Base-by-base conservation (phyloP, 768 basidiomycete genomes). In the Sarcodon aspratus region DNA sequence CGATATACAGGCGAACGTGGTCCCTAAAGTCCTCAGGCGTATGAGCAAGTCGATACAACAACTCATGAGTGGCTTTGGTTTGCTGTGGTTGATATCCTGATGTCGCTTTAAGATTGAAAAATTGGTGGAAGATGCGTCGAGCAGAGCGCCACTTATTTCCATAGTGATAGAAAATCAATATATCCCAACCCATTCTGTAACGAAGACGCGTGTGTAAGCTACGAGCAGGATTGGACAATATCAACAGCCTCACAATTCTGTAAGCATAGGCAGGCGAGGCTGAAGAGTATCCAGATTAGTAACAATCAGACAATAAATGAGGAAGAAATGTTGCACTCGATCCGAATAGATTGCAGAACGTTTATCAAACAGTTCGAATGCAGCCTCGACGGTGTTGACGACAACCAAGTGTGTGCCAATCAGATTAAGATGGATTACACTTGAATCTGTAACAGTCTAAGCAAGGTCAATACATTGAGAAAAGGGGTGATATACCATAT, bases 261-360 rank as follows among this genome's bases (percentile, higher is more conserved):
- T n/a, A n/a, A 37, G 21, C 45, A 54, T 53, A 15, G 51, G 15
- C 12, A 54, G 27, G 17, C 33, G 13, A 7, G 51, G 50, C 7
- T 40, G 10, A n/a, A 10, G 21, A 15, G n/a, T 6, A 10, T 15
- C 38, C 21, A 15, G 15, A 21, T 40, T 10, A 40, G 5, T n/a
- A 5, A 10, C 38, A 15, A 10, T 7, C 7, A 21, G 5, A 40
- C 38, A 21, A 40, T 40, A 10, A 10, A 6, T 6, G n/a, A n/a
- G 10, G 38, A 5, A 10, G n/a, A n/a, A n/a, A 40, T 7, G n/a
- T 15, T 21, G 6, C 38, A 40, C 38, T 40, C 59, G 32, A 40
- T 59, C 58, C 6, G 56, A 58, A 27, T 58, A 55, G 4, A 54
- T 55, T 12, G 54, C 50, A 31, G 56, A 52, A 10, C 55, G 49